Percentiles rank a stretch among this genome's conserved stretches.
phyloP scores from a whole-genome alignment of 2,329 filamentous ascomycete genomes.

The Diaporthe vexans region DNA sequence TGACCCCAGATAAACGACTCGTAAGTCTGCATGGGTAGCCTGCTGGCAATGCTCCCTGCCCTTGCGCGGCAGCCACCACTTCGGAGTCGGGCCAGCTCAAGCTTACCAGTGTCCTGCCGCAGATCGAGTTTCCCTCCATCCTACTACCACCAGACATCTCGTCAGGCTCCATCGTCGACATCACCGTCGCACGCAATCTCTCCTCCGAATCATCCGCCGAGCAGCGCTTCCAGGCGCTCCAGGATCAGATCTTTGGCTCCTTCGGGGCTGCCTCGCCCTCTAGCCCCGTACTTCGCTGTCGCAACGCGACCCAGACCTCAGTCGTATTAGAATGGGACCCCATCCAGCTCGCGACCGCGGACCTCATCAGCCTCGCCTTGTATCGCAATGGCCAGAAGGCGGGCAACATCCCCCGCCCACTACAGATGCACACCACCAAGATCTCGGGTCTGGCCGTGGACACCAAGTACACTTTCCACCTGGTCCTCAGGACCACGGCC shows the following conservation, averaged over 20 bases:
- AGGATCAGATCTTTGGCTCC: conserved; percentile 86
- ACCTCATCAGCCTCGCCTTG: conserved; percentile 88
- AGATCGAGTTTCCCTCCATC: conserved; percentile 99
- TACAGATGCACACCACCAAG: conserved; percentile 94
- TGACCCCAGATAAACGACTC: conserved; percentile 96
- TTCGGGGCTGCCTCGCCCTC: conserved; percentile 87
- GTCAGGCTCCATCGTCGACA: conserved; percentile 97
- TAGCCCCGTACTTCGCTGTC: conserved; percentile 85
- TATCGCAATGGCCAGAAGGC: conserved; percentile 98
- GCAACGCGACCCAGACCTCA: conserved; percentile 98
- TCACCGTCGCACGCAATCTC: conserved; percentile 91
- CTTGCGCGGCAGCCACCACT: conserved; percentile 1
- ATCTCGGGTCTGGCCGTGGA: conserved; percentile 97
- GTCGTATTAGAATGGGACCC: conserved; percentile 99
- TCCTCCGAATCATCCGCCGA: conserved; percentile 82
- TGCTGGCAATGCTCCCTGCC: background rate
- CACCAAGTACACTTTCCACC: conserved; percentile 94
- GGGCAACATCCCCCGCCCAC: conserved; percentile 89
- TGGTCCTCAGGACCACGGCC: conserved; percentile 90
- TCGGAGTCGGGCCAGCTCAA: background rate
- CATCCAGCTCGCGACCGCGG: conserved; percentile 91
- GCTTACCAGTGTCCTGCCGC: conserved; percentile 44
- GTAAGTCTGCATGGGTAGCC: conserved; percentile 65
- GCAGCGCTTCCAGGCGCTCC: conserved; percentile 84
- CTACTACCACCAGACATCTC: conserved; percentile 95